Conservation (phyloP, 495 filamentous ascomycete species). For the Cudoniella acicularis region DNA sequence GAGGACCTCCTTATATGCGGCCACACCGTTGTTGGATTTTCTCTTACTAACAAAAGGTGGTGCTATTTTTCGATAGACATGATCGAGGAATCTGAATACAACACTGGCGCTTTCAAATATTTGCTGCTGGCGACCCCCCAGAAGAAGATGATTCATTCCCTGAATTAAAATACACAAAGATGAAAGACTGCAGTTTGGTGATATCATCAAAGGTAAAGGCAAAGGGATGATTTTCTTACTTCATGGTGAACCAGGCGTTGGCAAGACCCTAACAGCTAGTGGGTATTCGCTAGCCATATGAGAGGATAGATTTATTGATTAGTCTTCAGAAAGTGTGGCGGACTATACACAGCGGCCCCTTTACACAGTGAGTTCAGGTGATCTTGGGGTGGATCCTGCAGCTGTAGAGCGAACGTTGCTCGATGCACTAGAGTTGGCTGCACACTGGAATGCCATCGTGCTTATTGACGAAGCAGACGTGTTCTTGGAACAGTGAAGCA, state of each 20-base stretch:
- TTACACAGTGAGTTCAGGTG: conserved; percentile 75
- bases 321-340: conserved; percentile 46
- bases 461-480: conserved; percentile 40
- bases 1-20: conserved; percentile 32
- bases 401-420: conserved; percentile 67
- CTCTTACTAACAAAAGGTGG: conserved; percentile 83
- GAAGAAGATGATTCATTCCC: conserved; percentile 71
- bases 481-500: conserved; percentile 38
- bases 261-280: conserved; percentile 84
- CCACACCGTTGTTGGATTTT: conserved; percentile 5
- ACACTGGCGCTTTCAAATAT: conserved; percentile 69
- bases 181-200: conserved; percentile 73
- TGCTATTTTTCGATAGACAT: conserved; percentile 77
- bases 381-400: conserved; percentile 70
- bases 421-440: conserved; percentile 76
- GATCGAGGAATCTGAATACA: conserved; percentile 75
- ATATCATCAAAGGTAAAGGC: conserved; percentile 73
- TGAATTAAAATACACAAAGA: conserved; percentile 74
- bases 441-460: conserved; percentile 78
- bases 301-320: background rate
- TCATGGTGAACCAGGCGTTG: conserved; percentile 76
- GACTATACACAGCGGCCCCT: conserved; percentile 74
- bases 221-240: conserved; percentile 68
- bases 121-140: conserved; percentile 67
- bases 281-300: conserved; percentile 27